Evolutionary conservation across 177 flowering plant genomes (phyloP).

Genomic region (Vitis hybrid): DNA sequence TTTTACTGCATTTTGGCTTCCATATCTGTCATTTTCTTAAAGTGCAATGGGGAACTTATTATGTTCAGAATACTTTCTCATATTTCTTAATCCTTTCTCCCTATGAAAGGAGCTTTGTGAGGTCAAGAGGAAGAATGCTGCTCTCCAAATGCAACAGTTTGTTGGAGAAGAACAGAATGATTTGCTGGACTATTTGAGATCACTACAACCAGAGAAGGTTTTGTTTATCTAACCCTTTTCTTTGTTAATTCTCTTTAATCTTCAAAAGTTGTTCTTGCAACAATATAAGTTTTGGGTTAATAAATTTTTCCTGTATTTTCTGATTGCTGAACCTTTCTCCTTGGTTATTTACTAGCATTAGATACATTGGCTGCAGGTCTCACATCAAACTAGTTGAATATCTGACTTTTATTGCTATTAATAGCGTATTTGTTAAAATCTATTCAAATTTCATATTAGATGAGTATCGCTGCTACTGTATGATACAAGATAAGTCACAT

Average conservation of each 20-base stretch:
- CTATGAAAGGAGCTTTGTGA: conserved; percentile 67
- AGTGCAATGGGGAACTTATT: neutral
- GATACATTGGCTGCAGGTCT: neutral
- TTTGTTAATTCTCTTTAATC: neutral
- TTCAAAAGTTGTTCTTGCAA: neutral
- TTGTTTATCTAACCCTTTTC: neutral
- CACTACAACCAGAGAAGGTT: conserved; percentile 85
- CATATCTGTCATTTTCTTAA: neutral
- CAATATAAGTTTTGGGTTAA: no score
- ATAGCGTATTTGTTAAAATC: neutral
- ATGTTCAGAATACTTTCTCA: conserved; percentile 2
- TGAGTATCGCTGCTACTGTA: no score
- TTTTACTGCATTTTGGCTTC: neutral
- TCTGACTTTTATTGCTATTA: neutral
- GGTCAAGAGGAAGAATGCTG: conserved; percentile 72
- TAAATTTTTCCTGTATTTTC: neutral
- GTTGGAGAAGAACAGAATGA: conserved; percentile 91
- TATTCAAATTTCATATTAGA: no score
- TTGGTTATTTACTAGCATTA: neutral
- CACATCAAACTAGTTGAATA: neutral
- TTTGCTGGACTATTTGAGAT: conserved; percentile 78
- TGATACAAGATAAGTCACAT: no score
- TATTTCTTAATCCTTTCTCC: neutral
- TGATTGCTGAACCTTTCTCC: neutral
- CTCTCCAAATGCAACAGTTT: conserved; percentile 91